These are phyloP conservation scores for Aspergillus udagawae DNA, from an alignment of 2,329 filamentous ascomycete species.

Conservation along the genomic window DNA sequence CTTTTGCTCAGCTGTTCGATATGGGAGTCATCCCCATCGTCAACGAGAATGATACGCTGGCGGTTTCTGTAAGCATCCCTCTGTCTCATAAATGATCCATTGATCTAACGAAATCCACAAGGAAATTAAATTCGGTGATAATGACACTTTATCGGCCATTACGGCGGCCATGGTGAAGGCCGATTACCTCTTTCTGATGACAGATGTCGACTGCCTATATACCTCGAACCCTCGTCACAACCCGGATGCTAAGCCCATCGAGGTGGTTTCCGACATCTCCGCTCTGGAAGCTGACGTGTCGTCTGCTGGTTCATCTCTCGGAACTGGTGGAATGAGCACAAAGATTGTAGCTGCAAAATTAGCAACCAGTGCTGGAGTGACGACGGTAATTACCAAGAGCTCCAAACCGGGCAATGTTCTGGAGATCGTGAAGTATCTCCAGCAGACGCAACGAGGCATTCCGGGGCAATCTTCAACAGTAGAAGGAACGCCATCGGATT, in stretches of 20 bases:
- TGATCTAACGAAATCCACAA: conserved; percentile 12
- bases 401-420: conserved; percentile 91
- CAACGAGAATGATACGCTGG: conserved; percentile 96
- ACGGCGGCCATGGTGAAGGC: conserved; percentile 96
- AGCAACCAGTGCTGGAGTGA: conserved; percentile 90
- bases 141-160: conserved; percentile 94
- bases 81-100: not conserved
- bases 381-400: conserved; percentile 89
- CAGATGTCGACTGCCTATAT: conserved; percentile 95
- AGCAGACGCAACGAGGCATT: conserved; percentile 51
- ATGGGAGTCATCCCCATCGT: conserved; percentile 98
- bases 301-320: conserved; percentile 79
- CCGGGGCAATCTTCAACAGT: conserved; percentile 13
- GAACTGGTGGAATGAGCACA: conserved; percentile 95
- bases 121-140: conserved; percentile 99
- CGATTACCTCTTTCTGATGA: conserved; percentile 97
- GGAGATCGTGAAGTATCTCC: conserved; percentile 78
- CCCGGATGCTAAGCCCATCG: conserved; percentile 81
- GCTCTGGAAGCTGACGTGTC: conserved; percentile 84
- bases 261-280: conserved; percentile 85
- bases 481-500: conserved; percentile 27
- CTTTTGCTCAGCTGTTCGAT: conserved; percentile 79
- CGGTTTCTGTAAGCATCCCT: conserved; percentile 62
- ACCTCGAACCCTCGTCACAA: conserved; percentile 88
- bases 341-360: conserved; percentile 93